These are phyloP conservation scores for Tulasnella calospora DNA, from an alignment of 768 basidiomycete species.

Conservation along the genomic window DNA sequence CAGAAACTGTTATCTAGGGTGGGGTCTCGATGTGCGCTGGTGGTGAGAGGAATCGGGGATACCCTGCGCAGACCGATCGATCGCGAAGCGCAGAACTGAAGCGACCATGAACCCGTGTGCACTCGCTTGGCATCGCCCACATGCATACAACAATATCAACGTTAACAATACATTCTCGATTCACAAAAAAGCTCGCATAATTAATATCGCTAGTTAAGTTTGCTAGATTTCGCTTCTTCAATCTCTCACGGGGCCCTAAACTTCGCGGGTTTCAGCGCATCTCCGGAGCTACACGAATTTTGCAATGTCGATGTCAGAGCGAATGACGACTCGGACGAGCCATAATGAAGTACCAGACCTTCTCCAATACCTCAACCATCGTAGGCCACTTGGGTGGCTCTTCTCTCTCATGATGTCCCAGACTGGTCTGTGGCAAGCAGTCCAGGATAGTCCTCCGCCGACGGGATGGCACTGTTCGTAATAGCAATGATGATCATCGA, in stretches of 20 bases:
- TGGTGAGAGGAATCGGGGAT: not conserved
- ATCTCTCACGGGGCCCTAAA: no score
- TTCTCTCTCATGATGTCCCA: slow-evolving; percentile 7
- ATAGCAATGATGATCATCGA: not conserved
- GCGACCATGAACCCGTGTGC: no score
- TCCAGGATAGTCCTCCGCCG: not conserved
- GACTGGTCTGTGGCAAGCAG: not conserved
- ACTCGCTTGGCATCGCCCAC: no score
- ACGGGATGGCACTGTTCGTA: not conserved
- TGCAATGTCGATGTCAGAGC: not conserved
- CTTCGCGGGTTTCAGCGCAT: not conserved
- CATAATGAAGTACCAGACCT: not conserved
- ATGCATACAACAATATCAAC: no score
- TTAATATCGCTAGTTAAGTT: no score
- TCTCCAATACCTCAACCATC: not conserved
- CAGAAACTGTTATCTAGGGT: not conserved
- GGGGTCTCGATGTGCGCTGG: no score
- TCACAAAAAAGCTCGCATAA: no score
- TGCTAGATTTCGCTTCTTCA: no score
- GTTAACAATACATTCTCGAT: no score
- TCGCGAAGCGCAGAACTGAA: no score
- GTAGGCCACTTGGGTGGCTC: slow-evolving; percentile 3
- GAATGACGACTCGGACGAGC: no score
- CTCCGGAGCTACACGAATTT: not conserved
- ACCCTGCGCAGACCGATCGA: not conserved